Evolutionary conservation across 192 early-diverging fungal species (phyloP).

Genomic region (Coemansia sp.): DNA sequence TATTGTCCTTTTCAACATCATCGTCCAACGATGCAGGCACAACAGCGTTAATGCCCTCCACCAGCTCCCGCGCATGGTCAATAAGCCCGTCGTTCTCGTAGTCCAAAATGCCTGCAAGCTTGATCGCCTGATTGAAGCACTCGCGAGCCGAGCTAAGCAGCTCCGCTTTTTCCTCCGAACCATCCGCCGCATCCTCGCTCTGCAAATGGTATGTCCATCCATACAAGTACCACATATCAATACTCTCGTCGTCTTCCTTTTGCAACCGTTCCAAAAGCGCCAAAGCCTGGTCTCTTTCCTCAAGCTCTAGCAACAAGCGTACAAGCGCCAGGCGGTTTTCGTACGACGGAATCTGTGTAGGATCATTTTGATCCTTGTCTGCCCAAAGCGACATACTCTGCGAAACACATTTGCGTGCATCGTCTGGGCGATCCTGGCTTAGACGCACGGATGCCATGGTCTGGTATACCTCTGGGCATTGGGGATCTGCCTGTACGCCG

Average conservation of each 20-base stretch:
- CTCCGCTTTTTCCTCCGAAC: constrained; percentile 50
- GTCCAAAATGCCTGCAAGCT: constrained; percentile 59
- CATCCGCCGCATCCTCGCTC: constrained; percentile 68
- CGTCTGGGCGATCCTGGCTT: constrained; percentile 75
- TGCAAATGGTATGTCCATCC: constrained; percentile 89
- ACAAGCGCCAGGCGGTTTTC: constrained; percentile 77
- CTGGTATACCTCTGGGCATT: constrained; percentile 81
- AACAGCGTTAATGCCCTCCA: constrained; percentile 55
- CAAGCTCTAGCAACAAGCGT: constrained; percentile 85
- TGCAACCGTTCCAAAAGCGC: constrained; percentile 73
- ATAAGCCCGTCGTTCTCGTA: constrained; percentile 67
- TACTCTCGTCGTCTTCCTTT: constrained; percentile 88
- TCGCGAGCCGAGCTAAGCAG: constrained; percentile 32
- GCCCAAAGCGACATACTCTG: constrained; percentile 72
- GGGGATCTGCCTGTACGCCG: constrained; percentile 65
- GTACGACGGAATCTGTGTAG: constrained; percentile 64
- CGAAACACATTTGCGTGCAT: constrained; percentile 67
- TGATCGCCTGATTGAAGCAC: constrained; percentile 41
- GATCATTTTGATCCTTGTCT: constrained; percentile 51
- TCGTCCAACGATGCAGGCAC: constrained; percentile 51
- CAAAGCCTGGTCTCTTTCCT: constrained; percentile 73
- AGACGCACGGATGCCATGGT: constrained; percentile 86
- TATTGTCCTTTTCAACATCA: constrained; percentile 37
- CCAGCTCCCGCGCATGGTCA: constrained; percentile 66
- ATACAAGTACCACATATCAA: constrained; percentile 94